Conservation (phyloP, 768 basidiomycete genomes). For the Royoungia palumana region DNA sequence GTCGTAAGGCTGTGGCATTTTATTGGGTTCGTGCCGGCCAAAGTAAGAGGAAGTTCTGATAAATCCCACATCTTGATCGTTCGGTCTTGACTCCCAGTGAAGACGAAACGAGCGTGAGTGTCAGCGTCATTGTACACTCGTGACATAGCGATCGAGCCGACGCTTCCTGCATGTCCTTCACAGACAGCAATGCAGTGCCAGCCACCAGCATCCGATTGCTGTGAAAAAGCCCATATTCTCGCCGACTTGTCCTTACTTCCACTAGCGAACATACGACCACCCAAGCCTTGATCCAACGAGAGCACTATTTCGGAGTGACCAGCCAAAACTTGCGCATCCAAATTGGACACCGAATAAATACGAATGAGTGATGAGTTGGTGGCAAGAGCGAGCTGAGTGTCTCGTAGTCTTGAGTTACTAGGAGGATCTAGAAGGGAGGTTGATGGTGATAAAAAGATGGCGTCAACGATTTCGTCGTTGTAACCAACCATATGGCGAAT, state of each 20-base stretch:
- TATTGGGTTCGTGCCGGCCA: conserved; percentile 26
- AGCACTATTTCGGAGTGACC: conserved; percentile 93
- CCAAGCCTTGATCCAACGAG: conserved; percentile 65
- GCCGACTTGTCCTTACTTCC: conserved; percentile 92
- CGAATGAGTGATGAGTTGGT: conserved; percentile 96
- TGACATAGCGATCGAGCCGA: conserved; percentile 88
- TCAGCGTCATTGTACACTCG: conserved; percentile 32
- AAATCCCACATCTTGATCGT: conserved; percentile 99
- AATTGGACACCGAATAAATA: conserved; percentile 70
- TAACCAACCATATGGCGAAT: conserved; percentile 88
- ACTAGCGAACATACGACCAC: conserved; percentile 75
- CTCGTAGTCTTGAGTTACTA: conserved; percentile 31
- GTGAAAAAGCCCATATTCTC: conserved; percentile 66
- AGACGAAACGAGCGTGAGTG: conserved; percentile 59
- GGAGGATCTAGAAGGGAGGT: conserved; percentile 24
- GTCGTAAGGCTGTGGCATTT: conserved; percentile 80
- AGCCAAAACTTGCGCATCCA: conserved; percentile 82
- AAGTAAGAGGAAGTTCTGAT: conserved; percentile 41
- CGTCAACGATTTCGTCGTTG: conserved; percentile 97
- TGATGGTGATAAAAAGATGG: conserved; percentile 63
- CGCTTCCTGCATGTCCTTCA: conserved; percentile 91
- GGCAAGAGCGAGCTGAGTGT: conserved; percentile 87
- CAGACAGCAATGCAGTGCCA: conserved; percentile 79
- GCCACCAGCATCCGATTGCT: conserved; percentile 12
- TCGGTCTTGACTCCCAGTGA: conserved; percentile 95